Evolutionary conservation across 2,329 filamentous ascomycete species (phyloP), one percentile per base, ranked within the genome.

Genomic region (Paecilomyces formosus): DNA sequence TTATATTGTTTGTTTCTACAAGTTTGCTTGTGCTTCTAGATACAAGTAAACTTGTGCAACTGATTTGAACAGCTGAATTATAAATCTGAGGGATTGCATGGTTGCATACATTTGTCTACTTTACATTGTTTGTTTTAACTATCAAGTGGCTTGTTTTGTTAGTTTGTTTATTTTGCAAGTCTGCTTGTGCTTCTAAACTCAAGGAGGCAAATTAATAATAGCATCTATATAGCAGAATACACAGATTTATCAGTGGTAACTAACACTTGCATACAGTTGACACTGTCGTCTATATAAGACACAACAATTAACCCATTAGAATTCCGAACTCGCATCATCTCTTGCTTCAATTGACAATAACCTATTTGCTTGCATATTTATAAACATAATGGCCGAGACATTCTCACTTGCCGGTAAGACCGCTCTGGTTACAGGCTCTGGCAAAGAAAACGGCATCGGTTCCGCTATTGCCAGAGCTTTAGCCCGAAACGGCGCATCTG

Each of bases 341-440:
- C 15, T 39, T 39, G 33, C 33, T 39, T 39, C n/a, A n/a, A n/a
- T n/a, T n/a, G n/a, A n/a, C n/a, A n/a, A n/a, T n/a, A n/a, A n/a
- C n/a, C n/a, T n/a, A n/a, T n/a, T n/a, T n/a, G n/a, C n/a, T n/a
- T n/a, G n/a, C n/a, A n/a, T n/a, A n/a, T n/a, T n/a, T n/a, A n/a
- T n/a, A n/a, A n/a, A n/a, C n/a, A n/a, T n/a, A n/a, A n/a, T n/a
- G n/a, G 45, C 49, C 49, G 66, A 70, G 54, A 68, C 65, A 7
- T 64, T 72, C n/a, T 67, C 61, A 31, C 66, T 74, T 45, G 62
- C 62, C n/a, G 71, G 70, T 51, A 72, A 72, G 59, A 66, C 69
- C n/a, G 72, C 72, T 54, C 63, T 75, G n/a, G 61, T 74, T 18
- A 74, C 72, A 1, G 72, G 72, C 11, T 72, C 72, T n/a, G 71